Evolutionary conservation across 192 early-diverging fungal species (phyloP).

Genomic region (Coemansia sp.): DNA sequence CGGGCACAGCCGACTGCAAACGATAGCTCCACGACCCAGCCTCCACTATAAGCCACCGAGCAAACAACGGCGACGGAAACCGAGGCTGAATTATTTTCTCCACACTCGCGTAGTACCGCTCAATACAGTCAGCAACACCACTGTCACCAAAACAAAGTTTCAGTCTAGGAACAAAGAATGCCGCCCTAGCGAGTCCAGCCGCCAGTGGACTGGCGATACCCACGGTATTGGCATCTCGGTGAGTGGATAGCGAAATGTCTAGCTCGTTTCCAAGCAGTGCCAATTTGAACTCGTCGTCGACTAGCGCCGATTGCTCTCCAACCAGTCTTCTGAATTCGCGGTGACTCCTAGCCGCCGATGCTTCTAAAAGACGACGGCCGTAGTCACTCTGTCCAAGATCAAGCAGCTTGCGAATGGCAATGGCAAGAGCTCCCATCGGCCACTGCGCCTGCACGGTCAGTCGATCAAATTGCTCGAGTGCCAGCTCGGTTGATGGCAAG

Average conservation of each 20-base stretch:
- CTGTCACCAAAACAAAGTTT: not conserved
- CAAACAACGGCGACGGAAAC: not conserved
- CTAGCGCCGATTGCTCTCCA: not conserved
- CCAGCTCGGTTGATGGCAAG: not conserved
- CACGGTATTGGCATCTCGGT: not conserved
- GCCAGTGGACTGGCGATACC: not conserved
- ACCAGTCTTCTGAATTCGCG: conserved; percentile 3
- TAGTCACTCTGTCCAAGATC: not conserved
- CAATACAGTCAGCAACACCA: not conserved
- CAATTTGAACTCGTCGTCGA: not conserved
- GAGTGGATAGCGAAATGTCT: conserved; percentile 9
- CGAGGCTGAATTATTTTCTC: not conserved
- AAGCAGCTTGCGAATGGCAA: conserved; percentile 6
- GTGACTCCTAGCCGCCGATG: not conserved
- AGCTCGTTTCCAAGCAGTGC: conserved; percentile 21
- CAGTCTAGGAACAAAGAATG: conserved; percentile 14
- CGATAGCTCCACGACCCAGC: conserved; percentile 25
- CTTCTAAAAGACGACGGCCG: conserved; percentile 11
- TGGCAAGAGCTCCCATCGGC: conserved; percentile 24
- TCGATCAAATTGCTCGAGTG: not conserved
- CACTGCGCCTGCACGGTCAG: conserved; percentile 13
- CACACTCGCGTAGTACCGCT: conserved; percentile 6
- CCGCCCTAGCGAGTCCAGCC: conserved; percentile 4
- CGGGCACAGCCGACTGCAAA: conserved; percentile 11
- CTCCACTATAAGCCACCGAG: conserved; percentile 7